A percentile compares a stretch with the other conserved stretches of the same genome.
Conservation (phyloP, 164 flowering plant species). For the Magnolia officinalis region DNA sequence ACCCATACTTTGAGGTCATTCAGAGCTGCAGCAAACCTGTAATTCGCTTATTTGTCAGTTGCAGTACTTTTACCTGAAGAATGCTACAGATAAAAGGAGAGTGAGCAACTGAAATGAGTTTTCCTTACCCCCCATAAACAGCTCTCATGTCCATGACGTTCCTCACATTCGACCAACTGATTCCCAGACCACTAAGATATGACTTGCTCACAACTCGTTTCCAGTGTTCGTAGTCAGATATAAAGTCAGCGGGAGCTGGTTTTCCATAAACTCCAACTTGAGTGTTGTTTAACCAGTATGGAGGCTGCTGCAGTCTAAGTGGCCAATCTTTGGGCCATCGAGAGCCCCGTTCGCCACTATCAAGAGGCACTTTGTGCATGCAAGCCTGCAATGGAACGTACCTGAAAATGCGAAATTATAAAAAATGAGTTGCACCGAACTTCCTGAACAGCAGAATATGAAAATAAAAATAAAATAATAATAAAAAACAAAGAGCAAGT, state of each 20-base stretch:
- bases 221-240: slow-evolving; percentile 77
- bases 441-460: background rate
- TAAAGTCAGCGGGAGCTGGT: slow-evolving; percentile 82
- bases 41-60: slow-evolving; percentile 5
- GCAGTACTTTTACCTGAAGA: background rate
- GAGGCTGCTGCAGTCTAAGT: slow-evolving; percentile 47
- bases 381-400: slow-evolving; percentile 86
- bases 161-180: slow-evolving; percentile 79
- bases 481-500: background rate
- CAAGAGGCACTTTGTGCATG: slow-evolving; percentile 61
- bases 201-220: slow-evolving; percentile 47
- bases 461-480: background rate
- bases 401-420: slow-evolving; percentile 36
- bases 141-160: slow-evolving; percentile 99
- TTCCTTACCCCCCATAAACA: slow-evolving; percentile 88
- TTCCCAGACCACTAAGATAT: slow-evolving; percentile 62
- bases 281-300: slow-evolving; percentile 77
- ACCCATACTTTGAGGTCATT: slow-evolving; percentile 79
- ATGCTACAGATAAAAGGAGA: background rate
- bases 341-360: slow-evolving; percentile 51
- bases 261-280: slow-evolving; percentile 83
- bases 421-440: background rate
- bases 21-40: slow-evolving; percentile 91
- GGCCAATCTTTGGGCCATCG: slow-evolving; percentile 87
- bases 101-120: background rate